Evolutionary conservation across 2,329 filamentous ascomycete genomes (phyloP), one percentile per base, ranked within the genome.

Genomic region (Pseudogymnoascus pannorum): DNA sequence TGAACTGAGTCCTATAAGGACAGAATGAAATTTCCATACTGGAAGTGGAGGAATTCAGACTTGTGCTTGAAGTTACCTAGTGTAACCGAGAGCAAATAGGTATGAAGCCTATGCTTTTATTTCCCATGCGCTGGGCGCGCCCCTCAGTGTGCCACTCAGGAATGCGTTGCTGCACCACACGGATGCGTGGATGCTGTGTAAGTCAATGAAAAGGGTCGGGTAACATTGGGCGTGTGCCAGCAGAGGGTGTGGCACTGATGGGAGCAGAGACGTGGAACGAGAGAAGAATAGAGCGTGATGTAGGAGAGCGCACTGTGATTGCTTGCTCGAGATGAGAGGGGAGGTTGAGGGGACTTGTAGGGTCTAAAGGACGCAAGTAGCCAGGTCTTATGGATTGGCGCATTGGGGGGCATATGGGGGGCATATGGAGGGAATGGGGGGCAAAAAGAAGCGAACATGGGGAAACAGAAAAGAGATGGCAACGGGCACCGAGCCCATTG

Each of bases 1-100:
- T 57, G 51, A 68, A 64, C 51, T 64, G 65, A 42, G 63, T 63
- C 65, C 69, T 64, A 58, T 68, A 66, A 58, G 69, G 69, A 69
- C 69, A 70, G 62, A 65, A 68, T 61, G 70, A 69, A 66, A 71
- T 62, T 40, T 69, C 58, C 63, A 67, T 68, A 69, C 69, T 72
- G 60, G 42, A 57, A 57, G 31, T 24, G n/a, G 31, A 31, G 22
- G 18, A 57, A 7, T 11, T 18, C 51, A 57, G 31, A 57, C 51
- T 57, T 57, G 31, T 57, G 40, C 40, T 44, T 22, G 51, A 57
- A 57, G 51, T 57, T 57, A 57, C 51, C 31, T 57, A 57, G 40
- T 44, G 40, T 24, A 44, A 44, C 40, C 18, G 40, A 14, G 40
- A 44, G 40, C 40, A 44, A 44, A 44, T 44, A 22, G 40, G 18